A percentile compares a stretch with the other conserved stretches of the same genome.
phyloP scores from a whole-genome alignment of 2,329 filamentous ascomycete genomes.

The Purpureocillium lavendulum region DNA sequence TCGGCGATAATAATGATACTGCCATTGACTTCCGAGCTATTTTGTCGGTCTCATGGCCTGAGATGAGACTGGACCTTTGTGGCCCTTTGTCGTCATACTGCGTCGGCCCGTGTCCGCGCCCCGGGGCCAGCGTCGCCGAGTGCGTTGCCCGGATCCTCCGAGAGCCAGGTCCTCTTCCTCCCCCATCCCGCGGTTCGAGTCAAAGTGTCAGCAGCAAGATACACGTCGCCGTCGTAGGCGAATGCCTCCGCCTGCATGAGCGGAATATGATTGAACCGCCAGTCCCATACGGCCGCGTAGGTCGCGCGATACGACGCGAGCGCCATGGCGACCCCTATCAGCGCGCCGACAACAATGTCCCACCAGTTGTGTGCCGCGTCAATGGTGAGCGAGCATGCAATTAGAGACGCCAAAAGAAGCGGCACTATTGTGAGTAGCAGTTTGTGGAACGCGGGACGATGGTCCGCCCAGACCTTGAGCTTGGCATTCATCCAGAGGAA shows the following conservation, averaged over 20 bases:
- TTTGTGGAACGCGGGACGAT: conserved; percentile 61
- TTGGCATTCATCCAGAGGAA: conserved; percentile 65
- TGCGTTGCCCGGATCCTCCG: neutral
- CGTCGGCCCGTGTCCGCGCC: too few species aligned
- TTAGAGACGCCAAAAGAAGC: conserved; percentile 49
- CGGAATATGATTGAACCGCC: conserved; percentile 59
- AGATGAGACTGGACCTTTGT: too few species aligned
- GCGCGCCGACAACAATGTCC: conserved; percentile 54
- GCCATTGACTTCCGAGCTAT: too few species aligned
- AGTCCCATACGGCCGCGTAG: conserved; percentile 63
- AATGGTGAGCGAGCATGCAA: conserved; percentile 54
- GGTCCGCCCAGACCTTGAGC: conserved; percentile 60
- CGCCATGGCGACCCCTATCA: conserved; percentile 56
- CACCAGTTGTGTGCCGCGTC: conserved; percentile 64
- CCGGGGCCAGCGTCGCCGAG: too few species aligned
- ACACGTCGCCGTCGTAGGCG: conserved; percentile 8
- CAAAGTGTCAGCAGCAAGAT: conserved; percentile 13
- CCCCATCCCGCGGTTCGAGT: conserved; percentile 18
- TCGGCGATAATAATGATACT: too few species aligned
- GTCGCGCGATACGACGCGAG: conserved; percentile 57
- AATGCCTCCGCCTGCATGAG: conserved; percentile 28
- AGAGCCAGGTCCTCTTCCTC: conserved; percentile 9
- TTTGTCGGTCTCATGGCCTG: too few species aligned
- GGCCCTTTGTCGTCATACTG: too few species aligned
- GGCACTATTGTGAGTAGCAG: conserved; percentile 49